Evolutionary conservation across 75 land plant species (phyloP).

Genomic region (Sequoia sempervirens): DNA sequence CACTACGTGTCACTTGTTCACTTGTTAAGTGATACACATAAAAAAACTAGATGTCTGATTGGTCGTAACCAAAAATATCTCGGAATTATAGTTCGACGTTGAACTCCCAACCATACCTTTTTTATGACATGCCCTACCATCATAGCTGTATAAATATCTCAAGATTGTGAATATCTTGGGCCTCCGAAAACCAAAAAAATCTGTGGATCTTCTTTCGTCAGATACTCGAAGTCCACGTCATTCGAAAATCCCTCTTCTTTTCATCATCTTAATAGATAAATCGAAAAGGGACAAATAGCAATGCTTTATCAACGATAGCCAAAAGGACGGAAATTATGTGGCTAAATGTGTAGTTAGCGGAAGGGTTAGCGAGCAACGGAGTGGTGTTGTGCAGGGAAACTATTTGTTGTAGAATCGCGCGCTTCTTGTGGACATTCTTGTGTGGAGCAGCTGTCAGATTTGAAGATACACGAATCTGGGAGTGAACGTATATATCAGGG

Average conservation of each 20-base stretch:
- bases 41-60: too few relatives aligned
- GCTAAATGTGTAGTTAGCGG: background rate
- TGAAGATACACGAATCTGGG: background rate
- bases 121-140: too few relatives aligned
- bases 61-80: too few relatives aligned
- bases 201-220: background rate
- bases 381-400: background rate
- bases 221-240: background rate
- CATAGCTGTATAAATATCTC: background rate
- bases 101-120: too few relatives aligned
- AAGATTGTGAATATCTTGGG: background rate
- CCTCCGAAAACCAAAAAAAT: background rate
- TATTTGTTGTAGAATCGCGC: background rate
- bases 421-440: background rate
- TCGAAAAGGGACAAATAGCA: background rate
- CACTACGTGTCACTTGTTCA: too few relatives aligned
- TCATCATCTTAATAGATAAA: background rate
- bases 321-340: too few relatives aligned
- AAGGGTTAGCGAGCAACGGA: background rate
- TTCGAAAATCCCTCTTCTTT: background rate
- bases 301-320: background rate
- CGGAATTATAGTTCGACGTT: too few relatives aligned
- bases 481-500: background rate
- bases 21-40: too few relatives aligned
- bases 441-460: background rate